These are phyloP conservation scores for Phaeodactylum tricornutum DNA, from an alignment of 108 stramenopile species.

Conservation along the genomic window DNA sequence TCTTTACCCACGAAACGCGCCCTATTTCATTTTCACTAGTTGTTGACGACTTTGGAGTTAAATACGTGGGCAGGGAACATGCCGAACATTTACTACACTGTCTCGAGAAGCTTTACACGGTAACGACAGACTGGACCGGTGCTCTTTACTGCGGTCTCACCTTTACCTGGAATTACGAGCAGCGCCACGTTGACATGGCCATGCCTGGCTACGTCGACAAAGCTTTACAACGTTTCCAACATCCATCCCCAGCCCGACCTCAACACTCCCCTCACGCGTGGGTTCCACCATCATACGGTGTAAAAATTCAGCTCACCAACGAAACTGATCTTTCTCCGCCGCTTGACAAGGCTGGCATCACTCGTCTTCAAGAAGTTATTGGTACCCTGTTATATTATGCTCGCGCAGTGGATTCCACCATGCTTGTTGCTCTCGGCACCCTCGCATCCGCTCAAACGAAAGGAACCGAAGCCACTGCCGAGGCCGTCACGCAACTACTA, in stretches of 20 bases:
- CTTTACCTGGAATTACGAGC: constrained; percentile 30
- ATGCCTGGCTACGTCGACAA: constrained; percentile 28
- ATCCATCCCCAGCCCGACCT: constrained; percentile 12
- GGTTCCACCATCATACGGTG: constrained; percentile 23
- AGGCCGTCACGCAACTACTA: constrained; percentile 19
- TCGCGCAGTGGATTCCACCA: constrained; percentile 26
- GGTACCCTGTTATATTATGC: constrained; percentile 32
- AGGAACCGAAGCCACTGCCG: constrained; percentile 9
- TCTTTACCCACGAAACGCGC: not conserved
- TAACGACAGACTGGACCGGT: constrained; percentile 11
- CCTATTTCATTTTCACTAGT: not conserved
- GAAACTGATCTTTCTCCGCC: constrained; percentile 4
- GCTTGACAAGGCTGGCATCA: constrained; percentile 2
- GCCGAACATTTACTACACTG: constrained; percentile 13
- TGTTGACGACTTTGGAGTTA: constrained; percentile 1
- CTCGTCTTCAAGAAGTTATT: constrained; percentile 25
- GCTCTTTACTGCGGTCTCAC: constrained; percentile 14
- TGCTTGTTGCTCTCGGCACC: constrained; percentile 12
- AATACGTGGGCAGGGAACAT: constrained; percentile 5
- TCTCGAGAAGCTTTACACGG: constrained; percentile 12
- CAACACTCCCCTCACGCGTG: constrained; percentile 25
- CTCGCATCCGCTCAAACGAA: constrained; percentile 20
- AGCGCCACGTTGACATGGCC: constrained; percentile 21
- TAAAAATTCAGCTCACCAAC: constrained; percentile 22
- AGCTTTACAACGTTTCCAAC: constrained; percentile 19